Conservation (phyloP, 129 eudicot species). For the Scalesia atractyloides region DNA sequence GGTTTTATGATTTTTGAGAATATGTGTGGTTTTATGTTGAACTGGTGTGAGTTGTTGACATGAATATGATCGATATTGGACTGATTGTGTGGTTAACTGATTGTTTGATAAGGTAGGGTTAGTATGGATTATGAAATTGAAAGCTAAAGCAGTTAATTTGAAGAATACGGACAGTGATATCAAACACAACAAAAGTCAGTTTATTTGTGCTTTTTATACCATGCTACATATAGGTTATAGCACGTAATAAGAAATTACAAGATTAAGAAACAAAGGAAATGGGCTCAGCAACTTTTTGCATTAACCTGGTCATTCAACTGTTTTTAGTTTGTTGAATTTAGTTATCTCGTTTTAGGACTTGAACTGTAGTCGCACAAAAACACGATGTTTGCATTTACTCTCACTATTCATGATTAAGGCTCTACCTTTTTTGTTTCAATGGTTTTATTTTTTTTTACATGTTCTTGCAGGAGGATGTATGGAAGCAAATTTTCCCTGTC, state of each 20-base stretch:
- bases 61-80: background rate
- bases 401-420: background rate
- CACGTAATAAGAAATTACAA: background rate
- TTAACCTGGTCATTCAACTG: background rate
- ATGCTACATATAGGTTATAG: background rate
- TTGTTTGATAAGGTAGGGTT: background rate
- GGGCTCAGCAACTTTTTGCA: background rate
- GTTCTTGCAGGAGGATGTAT: conserved; percentile 80
- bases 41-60: background rate
- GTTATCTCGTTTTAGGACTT: conserved; percentile 1
- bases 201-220: background rate
- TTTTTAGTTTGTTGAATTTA: background rate
- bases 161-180: background rate
- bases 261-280: background rate
- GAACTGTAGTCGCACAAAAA: background rate
- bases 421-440: background rate
- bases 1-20: background rate
- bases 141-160: background rate
- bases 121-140: background rate
- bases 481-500: conserved; percentile 93
- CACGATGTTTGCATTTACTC: conserved; percentile 1
- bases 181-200: background rate
- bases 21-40: background rate
- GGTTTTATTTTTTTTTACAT: background rate
- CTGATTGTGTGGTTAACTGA: background rate